Evolutionary conservation across 176 grass and related monocot species (phyloP), one percentile per base, ranked within the genome.

Genomic region (Bromus sterilis): DNA sequence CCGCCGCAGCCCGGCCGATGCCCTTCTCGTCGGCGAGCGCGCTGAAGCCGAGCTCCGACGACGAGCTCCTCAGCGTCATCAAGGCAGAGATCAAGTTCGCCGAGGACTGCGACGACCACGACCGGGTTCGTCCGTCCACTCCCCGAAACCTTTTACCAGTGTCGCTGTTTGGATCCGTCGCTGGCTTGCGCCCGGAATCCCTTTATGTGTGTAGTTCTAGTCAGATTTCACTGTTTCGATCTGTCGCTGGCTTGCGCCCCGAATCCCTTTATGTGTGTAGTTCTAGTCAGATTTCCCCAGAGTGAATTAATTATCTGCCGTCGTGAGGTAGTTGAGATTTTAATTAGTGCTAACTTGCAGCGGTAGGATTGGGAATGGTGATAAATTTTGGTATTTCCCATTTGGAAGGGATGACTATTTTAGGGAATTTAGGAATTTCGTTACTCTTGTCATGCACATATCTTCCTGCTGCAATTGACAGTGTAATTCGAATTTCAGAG

Each of bases 61-160:
- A 74, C 46, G 81, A 88, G 16, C 91, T 99, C 8, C 84, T 93
- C 30, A 75, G 89, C 28, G 76, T 99, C 33, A 80, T 99, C 11
- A 91, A 91, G 4, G 77, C 89, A 4, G 96, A 72, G 69, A 72
- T 72, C 25, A 72, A 72, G 13, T 72, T 72, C 69, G 69, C 69
- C 69, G 69, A 72, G 69, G 69, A 72, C 69, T 72, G 69, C 69
- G 69, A 72, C 41, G 87, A 99, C 87, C 91, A 93, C 61, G 86
- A 90, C 46, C 73, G 86, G 75, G 91, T 95, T 39, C 41, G 2
- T 58, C 53, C 14, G 35, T 53, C 46, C 46, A 28, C 48, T 35
- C 56, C 53, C 42, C 57, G 20, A 33, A 21, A 25, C 36, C 21
- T 20, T 36, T 29, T 11, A 24, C 28, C 43, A 20, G 9, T 53